phyloP scores from a whole-genome alignment of 2,329 filamentous ascomycete species.

The Sporothrix mexicana region DNA sequence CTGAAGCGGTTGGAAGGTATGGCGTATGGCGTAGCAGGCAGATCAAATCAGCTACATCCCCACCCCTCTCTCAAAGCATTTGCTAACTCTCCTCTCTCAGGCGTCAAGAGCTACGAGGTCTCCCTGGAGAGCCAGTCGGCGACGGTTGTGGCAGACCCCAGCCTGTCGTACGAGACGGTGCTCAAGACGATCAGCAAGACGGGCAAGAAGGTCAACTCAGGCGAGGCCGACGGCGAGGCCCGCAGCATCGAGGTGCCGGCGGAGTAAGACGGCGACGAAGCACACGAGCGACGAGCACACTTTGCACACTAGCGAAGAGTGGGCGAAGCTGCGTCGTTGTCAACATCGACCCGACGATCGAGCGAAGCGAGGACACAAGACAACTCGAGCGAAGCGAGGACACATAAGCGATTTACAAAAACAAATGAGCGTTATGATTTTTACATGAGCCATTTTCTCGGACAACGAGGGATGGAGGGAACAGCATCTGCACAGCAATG shows the following conservation, averaged over 20 bases:
- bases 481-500: neutral
- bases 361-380: constrained; percentile 18
- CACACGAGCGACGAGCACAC: no score
- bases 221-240: constrained; percentile 69
- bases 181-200: constrained; percentile 92
- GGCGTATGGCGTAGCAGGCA: constrained; percentile 41
- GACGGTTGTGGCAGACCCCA: constrained; percentile 72
- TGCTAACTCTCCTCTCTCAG: constrained; percentile 52
- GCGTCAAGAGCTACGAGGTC: constrained; percentile 85
- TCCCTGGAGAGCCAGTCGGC: constrained; percentile 86
- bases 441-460: neutral
- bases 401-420: neutral
- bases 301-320: no score
- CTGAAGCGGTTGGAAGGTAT: constrained; percentile 89
- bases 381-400: constrained; percentile 14
- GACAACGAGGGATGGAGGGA: neutral
- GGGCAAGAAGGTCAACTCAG: constrained; percentile 86
- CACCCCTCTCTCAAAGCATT: neutral
- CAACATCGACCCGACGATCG: no score
- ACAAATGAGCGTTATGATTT: constrained; percentile 1
- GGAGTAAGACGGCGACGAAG: no score
- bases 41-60: neutral
- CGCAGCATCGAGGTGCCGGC: constrained; percentile 57
- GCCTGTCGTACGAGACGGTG: constrained; percentile 78
- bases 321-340: no score